A percentile compares a stretch with the other conserved stretches of the same genome.
Evolutionary conservation across 73 alveolate genomes (phyloP).

Genomic region (Paramecium octaurelia): DNA sequence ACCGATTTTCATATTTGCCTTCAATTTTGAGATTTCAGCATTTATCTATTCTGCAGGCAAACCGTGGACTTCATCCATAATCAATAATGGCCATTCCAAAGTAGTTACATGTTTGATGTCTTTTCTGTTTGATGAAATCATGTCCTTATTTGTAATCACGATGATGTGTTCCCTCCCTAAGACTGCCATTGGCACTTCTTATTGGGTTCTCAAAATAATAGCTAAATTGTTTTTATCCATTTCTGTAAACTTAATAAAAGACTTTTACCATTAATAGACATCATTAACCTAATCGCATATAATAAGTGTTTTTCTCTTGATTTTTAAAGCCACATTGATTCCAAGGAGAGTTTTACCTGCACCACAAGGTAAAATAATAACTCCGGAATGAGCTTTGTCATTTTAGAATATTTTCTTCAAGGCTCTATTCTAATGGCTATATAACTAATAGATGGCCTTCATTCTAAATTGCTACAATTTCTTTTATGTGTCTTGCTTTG

Average conservation of each 20-base stretch:
- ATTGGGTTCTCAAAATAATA: constrained; percentile 60
- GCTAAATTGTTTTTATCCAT: constrained; percentile 56
- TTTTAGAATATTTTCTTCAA: constrained; percentile 75
- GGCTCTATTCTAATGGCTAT: constrained; percentile 78
- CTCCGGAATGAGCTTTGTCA: constrained; percentile 77
- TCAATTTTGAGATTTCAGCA: constrained; percentile 12
- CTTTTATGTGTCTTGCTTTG: constrained; percentile 68
- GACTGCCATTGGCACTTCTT: not conserved
- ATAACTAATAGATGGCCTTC: constrained; percentile 65
- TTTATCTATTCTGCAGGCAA: constrained; percentile 71
- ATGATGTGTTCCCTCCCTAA: not conserved
- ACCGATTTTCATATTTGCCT: constrained; percentile 47
- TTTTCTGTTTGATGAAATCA: constrained; percentile 1
- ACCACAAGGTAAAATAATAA: constrained; percentile 79
- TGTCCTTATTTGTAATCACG: constrained; percentile 8
- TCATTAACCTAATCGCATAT: constrained; percentile 57
- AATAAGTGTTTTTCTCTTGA: constrained; percentile 44
- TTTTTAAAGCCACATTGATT: constrained; percentile 48
- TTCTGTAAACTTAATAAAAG: constrained; percentile 33
- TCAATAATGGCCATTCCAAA: constrained; percentile 72
- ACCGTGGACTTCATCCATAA: constrained; percentile 84
- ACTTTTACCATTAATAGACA: constrained; percentile 53
- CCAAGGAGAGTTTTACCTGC: constrained; percentile 62
- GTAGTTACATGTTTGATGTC: constrained; percentile 52
- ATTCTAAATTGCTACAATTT: constrained; percentile 46